A percentile compares a stretch with the other conserved stretches of the same genome.
phyloP scores from a whole-genome alignment of 805 yeast species.

The Kodamaea neixiangensis region DNA sequence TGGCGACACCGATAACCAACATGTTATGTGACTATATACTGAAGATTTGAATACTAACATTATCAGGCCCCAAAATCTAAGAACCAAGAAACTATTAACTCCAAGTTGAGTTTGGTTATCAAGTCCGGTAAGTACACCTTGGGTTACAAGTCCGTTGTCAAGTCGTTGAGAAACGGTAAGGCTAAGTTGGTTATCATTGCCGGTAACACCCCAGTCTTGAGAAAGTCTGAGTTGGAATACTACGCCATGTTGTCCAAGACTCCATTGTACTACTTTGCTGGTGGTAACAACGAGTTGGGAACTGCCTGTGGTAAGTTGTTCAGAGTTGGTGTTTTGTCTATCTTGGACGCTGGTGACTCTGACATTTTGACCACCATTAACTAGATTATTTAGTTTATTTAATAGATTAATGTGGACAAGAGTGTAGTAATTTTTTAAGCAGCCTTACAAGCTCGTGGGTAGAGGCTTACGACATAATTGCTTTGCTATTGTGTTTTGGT shows the following conservation, averaged over 20 bases:
- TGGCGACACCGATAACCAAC: slow-evolving; percentile 7
- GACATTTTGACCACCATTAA: slow-evolving; percentile 77
- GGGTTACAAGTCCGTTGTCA: slow-evolving; percentile 98
- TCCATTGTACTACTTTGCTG: slow-evolving; percentile 97
- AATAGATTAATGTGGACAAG: slow-evolving; percentile 6
- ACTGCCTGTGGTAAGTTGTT: slow-evolving; percentile 99
- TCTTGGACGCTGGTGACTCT: slow-evolving; percentile 99
- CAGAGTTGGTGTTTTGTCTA: slow-evolving; percentile 97
- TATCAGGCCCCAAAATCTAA: slow-evolving; percentile 90
- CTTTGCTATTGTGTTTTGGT: too few relatives aligned
- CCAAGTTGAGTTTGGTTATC: slow-evolving; percentile 96
- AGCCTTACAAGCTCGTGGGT: too few relatives aligned
- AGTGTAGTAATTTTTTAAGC: too few relatives aligned
- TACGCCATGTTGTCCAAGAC: slow-evolving; percentile 99
- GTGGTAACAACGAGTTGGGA: slow-evolving; percentile 99
- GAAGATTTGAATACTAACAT: slow-evolving; percentile 39
- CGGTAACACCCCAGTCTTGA: slow-evolving; percentile 99
- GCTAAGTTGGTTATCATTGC: slow-evolving; percentile 98
- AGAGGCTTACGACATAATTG: too few relatives aligned
- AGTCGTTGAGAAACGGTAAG: slow-evolving; percentile 98
- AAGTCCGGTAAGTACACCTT: slow-evolving; percentile 99
- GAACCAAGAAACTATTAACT: slow-evolving; percentile 95
- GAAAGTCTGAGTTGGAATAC: slow-evolving; percentile 99
- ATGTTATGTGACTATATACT: slow-evolving; percentile 7
- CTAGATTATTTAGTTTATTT: slow-evolving; percentile 10